Conservation (phyloP, 768 basidiomycete species). For the Auricularia auricula-judae region DNA sequence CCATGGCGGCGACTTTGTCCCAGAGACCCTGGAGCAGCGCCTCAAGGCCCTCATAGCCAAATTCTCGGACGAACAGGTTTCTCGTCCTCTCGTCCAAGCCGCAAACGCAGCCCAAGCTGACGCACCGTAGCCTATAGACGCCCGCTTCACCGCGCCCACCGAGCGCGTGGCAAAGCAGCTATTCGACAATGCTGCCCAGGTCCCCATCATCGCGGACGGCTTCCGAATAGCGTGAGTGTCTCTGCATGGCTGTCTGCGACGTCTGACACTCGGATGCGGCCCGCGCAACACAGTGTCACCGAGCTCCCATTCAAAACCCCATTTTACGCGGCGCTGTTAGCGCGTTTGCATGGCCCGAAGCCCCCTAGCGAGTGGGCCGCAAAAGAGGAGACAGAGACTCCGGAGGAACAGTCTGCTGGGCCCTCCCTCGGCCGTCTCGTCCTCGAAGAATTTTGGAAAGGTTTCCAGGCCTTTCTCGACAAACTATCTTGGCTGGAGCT, state of each 20-base stretch:
- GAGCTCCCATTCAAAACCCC: constrained; percentile 94
- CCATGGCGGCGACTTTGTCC: constrained; percentile 20
- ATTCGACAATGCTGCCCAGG: constrained; percentile 44
- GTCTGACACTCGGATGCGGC: neutral
- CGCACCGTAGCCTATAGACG: constrained; percentile 4
- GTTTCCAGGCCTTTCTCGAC: constrained; percentile 81
- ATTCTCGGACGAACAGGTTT: constrained; percentile 66
- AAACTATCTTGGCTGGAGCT: constrained; percentile 86
- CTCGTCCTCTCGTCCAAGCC: neutral
- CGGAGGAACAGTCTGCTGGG: constrained; percentile 14
- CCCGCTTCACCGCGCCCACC: constrained; percentile 3
- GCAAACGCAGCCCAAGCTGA: neutral
- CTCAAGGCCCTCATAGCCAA: constrained; percentile 57
- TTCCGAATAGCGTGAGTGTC: constrained; percentile 55
- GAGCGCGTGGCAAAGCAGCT: constrained; percentile 59
- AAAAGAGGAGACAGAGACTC: constrained; percentile 21
- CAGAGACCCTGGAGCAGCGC: constrained; percentile 58
- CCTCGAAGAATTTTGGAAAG: constrained; percentile 83
- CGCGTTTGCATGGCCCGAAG: constrained; percentile 32
- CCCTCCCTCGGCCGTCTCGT: constrained; percentile 56
- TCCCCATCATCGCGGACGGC: constrained; percentile 60
- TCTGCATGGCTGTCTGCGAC: no score
- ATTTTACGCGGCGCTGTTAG: constrained; percentile 73
- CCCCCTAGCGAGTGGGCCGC: constrained; percentile 31
- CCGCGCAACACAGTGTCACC: constrained; percentile 44